A percentile compares a stretch with the other conserved stretches of the same genome.
Evolutionary conservation across 495 filamentous ascomycete species (phyloP).

Genomic region (Xylaria sp.): DNA sequence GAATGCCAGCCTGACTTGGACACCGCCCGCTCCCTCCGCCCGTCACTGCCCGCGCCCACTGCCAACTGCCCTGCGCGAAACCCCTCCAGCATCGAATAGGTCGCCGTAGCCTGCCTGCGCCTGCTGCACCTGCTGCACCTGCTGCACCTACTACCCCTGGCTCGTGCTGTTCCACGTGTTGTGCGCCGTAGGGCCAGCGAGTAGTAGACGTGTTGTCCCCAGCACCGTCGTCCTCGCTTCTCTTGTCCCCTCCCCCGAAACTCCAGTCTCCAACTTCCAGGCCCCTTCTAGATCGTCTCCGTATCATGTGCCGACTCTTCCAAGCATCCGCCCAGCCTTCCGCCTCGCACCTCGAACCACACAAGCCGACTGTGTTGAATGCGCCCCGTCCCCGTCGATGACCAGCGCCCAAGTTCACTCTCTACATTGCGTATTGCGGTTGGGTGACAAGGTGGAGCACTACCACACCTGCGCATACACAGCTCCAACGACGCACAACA

Average conservation of each 20-base stretch:
- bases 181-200: constrained; percentile 28
- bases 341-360: constrained; percentile 10
- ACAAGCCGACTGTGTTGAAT: constrained; percentile 17
- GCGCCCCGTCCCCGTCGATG: constrained; percentile 22
- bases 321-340: constrained; percentile 22
- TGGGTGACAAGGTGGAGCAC: constrained; percentile 15
- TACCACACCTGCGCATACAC: constrained; percentile 27
- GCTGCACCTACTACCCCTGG: constrained; percentile 29
- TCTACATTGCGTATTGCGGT: constrained; percentile 11
- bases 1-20: constrained; percentile 20
- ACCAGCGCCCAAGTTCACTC: constrained; percentile 6
- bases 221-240: constrained; percentile 23
- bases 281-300: constrained; percentile 22
- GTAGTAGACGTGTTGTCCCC: constrained; percentile 19
- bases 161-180: constrained; percentile 28
- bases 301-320: constrained; percentile 28
- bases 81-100: constrained; percentile 23
- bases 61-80: background rate
- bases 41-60: background rate
- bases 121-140: constrained; percentile 27
- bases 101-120: constrained; percentile 22
- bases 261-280: constrained; percentile 23
- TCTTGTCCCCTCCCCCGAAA: constrained; percentile 11
- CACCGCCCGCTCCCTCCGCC: constrained; percentile 24
- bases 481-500: constrained; percentile 28